phyloP scores from a whole-genome alignment of 176 grass and related monocot genomes.

The Lolium perenne region DNA sequence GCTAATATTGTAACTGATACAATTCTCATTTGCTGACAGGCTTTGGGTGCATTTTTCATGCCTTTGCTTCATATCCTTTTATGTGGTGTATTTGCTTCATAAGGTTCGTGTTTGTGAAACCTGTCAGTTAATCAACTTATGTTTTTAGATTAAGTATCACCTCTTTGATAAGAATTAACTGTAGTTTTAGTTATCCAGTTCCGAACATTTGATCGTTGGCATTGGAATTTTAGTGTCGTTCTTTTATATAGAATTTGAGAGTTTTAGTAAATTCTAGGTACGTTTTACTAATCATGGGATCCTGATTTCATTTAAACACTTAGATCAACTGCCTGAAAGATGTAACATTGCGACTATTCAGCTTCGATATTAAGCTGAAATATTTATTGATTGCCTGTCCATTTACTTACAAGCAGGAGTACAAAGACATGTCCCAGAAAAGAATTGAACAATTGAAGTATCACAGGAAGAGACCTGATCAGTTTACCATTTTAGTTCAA shows the following conservation, averaged over 20 bases:
- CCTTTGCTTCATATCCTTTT: constrained; percentile 81
- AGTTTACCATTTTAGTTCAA: constrained; percentile 80
- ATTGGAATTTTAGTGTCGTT: no score
- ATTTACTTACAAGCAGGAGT: constrained; percentile 60
- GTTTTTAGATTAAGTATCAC: not conserved
- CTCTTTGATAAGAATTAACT: not conserved
- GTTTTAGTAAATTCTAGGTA: not conserved
- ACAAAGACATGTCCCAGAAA: constrained; percentile 57
- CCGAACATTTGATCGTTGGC: not conserved
- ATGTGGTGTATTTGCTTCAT: constrained; percentile 77
- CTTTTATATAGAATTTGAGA: not conserved
- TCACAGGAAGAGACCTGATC: constrained; percentile 63
- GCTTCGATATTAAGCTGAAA: not conserved
- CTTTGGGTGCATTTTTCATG: constrained; percentile 91
- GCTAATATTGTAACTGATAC: not conserved
- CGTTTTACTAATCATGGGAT: not conserved
- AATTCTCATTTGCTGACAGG: constrained; percentile 51
- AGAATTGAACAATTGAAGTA: constrained; percentile 64
- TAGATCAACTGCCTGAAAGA: not conserved
- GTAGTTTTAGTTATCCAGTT: not conserved
- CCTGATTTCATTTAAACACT: not conserved
- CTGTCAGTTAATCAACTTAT: constrained; percentile 6
- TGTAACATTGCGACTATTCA: not conserved
- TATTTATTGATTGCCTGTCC: not conserved
- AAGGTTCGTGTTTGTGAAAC: constrained; percentile 46